Base-by-base conservation (phyloP, 176 grass and related monocot genomes). In the Elaeis guineensis region DNA sequence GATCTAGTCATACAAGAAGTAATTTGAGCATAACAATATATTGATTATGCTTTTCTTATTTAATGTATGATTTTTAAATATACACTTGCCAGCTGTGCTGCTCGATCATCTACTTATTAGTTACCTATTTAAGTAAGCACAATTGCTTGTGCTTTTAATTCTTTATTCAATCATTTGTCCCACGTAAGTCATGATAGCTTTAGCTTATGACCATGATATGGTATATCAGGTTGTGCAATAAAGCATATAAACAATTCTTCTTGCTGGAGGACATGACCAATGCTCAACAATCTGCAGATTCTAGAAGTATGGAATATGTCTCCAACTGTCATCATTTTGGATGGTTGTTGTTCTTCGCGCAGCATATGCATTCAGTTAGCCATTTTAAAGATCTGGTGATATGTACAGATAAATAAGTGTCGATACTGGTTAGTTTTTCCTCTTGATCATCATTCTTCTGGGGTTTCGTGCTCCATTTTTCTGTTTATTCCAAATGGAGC, bases 351-450 rank as follows among this genome's bases (percentile, higher is more conserved):
- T 96, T 96, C 65, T 72, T 96, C 79, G 78, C 77, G 53, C 77
- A 87, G 69, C 83, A 72, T 25, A 78, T 71, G 19, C 82, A 86
- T 75, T 76, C 72, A 62, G 72, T 81, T 4, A 78, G 78, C 62
- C 49, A 80, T 57, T 90, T 84, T 72, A 85, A 87, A 78, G 83
- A 90, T 39, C 64, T 96, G 17, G 86, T 96, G 48, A 85, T 78
- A 87, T n/a, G n/a, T n/a, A n/a, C n/a, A n/a, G n/a, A 96, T 77
- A 86, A 80, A 62, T 75, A 87, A 72, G 91, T 90, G 54, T 75
- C 86, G 32, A 35, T 90, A 35, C 80, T 96, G 86, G 91, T 96
- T 20, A 81, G 83, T 80, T 69, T 67, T 53, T 61, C 53, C 17
- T 52, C 32, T 59, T 15, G 44, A 76, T 61, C 12, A 74, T 58